These are phyloP conservation scores for Arxiozyma heterogenica DNA, from an alignment of 1,139 yeast species.

Conservation along the genomic window DNA sequence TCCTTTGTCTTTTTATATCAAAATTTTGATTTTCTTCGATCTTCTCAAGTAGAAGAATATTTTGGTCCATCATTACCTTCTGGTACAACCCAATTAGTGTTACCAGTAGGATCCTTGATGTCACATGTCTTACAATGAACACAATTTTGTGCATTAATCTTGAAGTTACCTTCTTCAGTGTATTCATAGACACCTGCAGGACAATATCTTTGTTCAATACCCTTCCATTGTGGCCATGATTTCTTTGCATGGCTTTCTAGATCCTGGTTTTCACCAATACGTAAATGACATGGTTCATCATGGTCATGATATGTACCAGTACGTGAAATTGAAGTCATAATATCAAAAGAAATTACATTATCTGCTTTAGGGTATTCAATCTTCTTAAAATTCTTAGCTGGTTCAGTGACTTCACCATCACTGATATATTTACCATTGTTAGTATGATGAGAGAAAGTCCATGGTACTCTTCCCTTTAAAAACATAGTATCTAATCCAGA, in stretches of 20 bases:
- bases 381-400: slow-evolving; percentile 55
- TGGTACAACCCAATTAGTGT: slow-evolving; percentile 90
- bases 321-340: slow-evolving; percentile 83
- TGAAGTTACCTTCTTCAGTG: slow-evolving; percentile 63
- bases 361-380: slow-evolving; percentile 94
- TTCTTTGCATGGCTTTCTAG: slow-evolving; percentile 54
- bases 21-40: too few relatives aligned
- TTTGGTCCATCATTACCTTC: slow-evolving; percentile 99
- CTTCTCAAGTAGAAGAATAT: slow-evolving; percentile 38
- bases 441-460: slow-evolving; percentile 48
- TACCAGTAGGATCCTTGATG: slow-evolving; percentile 90
- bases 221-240: slow-evolving; percentile 68
- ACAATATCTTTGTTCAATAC: slow-evolving; percentile 85
- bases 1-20: background rate
- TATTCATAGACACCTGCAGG: slow-evolving; percentile 99
- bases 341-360: slow-evolving; percentile 78
- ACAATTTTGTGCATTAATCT: slow-evolving; percentile 92
- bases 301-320: slow-evolving; percentile 96
- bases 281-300: slow-evolving; percentile 81
- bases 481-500: slow-evolving; percentile 80
- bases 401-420: slow-evolving; percentile 62
- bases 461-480: slow-evolving; percentile 71
- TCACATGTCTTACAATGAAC: slow-evolving; percentile 98
- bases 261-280: slow-evolving; percentile 62
- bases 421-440: slow-evolving; percentile 42